Conservation (phyloP, 1,284 basidiomycete genomes). For the Marasmius sp. region DNA sequence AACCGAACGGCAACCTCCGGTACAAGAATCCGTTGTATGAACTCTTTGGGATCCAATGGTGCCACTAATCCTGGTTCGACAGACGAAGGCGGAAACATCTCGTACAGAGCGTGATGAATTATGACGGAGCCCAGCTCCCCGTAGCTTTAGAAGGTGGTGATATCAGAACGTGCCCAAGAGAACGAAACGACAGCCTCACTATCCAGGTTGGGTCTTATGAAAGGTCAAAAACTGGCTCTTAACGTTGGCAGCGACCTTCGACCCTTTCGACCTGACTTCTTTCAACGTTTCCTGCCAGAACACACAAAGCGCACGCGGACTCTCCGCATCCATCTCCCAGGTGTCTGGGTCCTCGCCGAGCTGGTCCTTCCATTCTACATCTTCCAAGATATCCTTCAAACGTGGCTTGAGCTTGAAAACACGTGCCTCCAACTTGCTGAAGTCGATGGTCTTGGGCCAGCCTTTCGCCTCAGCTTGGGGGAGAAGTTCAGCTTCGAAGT, state of each 20-base stretch:
- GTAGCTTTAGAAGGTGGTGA: slow-evolving; percentile 49
- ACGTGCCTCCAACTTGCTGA: slow-evolving; percentile 50
- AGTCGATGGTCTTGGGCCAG: slow-evolving; percentile 76
- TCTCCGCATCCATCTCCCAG: slow-evolving; percentile 19
- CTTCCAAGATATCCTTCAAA: slow-evolving; percentile 52
- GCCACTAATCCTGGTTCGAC: slow-evolving; percentile 51
- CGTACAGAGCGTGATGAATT: slow-evolving; percentile 72
- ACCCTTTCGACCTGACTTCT: slow-evolving; percentile 62
- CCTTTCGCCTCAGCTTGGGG: slow-evolving; percentile 67
- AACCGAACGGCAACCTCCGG: slow-evolving; percentile 74
- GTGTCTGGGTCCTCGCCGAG: slow-evolving; percentile 26
- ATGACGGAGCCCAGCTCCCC: slow-evolving; percentile 78
- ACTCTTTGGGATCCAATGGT: slow-evolving; percentile 68
- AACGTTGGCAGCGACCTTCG: slow-evolving; percentile 62
- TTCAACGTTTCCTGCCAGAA: slow-evolving; percentile 69
- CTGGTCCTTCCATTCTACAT: slow-evolving; percentile 30
- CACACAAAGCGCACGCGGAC: slow-evolving; percentile 49
- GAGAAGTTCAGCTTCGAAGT: slow-evolving; percentile 68
- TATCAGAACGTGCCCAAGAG: not conserved
- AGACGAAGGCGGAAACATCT: slow-evolving; percentile 64
- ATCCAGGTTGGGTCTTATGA: slow-evolving; percentile 77
- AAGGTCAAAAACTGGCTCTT: slow-evolving; percentile 74
- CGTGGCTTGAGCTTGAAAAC: slow-evolving; percentile 46
- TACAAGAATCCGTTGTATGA: slow-evolving; percentile 70
- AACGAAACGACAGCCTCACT: slow-evolving; percentile 50